Evolutionary conservation across 1,284 basidiomycete species (phyloP).

Genomic region (Agroathelia rolfsii): DNA sequence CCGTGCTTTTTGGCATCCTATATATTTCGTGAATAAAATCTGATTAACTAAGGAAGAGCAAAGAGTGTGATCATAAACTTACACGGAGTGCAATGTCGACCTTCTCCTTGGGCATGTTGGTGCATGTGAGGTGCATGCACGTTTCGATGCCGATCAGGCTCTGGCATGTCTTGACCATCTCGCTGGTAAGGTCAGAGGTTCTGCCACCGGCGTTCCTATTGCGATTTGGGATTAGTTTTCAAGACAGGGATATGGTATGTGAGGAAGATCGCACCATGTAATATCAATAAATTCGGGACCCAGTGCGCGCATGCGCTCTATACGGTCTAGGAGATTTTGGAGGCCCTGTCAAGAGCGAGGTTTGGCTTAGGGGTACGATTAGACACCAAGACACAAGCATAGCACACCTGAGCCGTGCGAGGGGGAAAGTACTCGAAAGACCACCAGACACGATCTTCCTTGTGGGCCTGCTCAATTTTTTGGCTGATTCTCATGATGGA

Average conservation of each 20-base stretch:
- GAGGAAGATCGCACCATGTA: constrained; percentile 60
- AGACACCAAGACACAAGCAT: constrained; percentile 4
- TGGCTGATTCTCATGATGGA: constrained; percentile 79
- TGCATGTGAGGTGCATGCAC: constrained; percentile 98
- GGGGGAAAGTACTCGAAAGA: constrained; percentile 97
- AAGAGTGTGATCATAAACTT: constrained; percentile 27
- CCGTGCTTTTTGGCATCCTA: constrained; percentile 89
- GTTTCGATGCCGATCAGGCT: constrained; percentile 88
- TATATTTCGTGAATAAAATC: constrained; percentile 12
- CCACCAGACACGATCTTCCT: constrained; percentile 85
- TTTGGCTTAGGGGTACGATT: too few species aligned
- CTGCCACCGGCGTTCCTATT: constrained; percentile 90
- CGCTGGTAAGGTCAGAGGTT: constrained; percentile 87
- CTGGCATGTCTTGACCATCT: constrained; percentile 94
- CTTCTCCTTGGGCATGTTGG: constrained; percentile 94
- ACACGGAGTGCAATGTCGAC: constrained; percentile 84
- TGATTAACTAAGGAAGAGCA: constrained; percentile 11
- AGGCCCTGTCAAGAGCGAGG: constrained; percentile 58
- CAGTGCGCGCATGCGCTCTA: constrained; percentile 92
- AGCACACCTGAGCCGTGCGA: constrained; percentile 78
- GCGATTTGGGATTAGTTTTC: constrained; percentile 7
- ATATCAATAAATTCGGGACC: constrained; percentile 99
- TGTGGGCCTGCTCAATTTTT: constrained; percentile 76
- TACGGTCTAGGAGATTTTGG: constrained; percentile 92
- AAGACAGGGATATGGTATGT: background rate